Base-by-base conservation (phyloP, 352 stramenopile species). In the Globisporangium cystogenes region DNA sequence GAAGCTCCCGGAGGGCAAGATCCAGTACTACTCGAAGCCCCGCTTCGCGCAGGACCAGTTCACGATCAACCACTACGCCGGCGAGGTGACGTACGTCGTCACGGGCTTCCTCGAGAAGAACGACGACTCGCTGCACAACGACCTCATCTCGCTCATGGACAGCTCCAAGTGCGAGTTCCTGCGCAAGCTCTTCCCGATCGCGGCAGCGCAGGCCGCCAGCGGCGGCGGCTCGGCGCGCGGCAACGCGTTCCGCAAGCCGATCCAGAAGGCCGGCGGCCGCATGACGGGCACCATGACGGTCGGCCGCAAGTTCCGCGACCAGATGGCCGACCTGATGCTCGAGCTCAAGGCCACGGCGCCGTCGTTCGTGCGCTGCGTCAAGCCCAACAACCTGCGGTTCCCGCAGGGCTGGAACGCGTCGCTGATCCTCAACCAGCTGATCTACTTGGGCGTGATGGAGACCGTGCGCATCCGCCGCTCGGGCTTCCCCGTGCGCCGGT, bases 101-200 rank as follows among this genome's bases (percentile, higher is more conserved):
- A 93, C 84, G 48, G 92, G 92, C 24, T 99, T 99, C 60, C 74
- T 99, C 23, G 96, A 99, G 62, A 99, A 99, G 72, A 99, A 99
- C 75, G 93, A 98, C 59, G 96, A 99, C 64, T 98, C 93, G 51
- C 68, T 99, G 11, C 88, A 97, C 67, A 91, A 92, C 46, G 86
- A 96, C 58, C 62, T 96, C 36, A 75, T 95, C 42, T 90, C 83
- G 20, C 66, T 96, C 2, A 93, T 95, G 78, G 77, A 96, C 57
- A 90, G 69, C 58, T 93, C 81, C 7, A 74, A 88, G 59, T 85
- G 82, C 29, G 76, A 86, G 23, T 95, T 89, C 43, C 48, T 94
- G 27, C 76, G 74, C n/a, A 75, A 74, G 50, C 60, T 96, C 15
- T 94, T 93, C 64, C 72, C 80, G 8, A 48, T 91, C 23, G 67